Evolutionary conservation across 2,329 filamentous ascomycete species (phyloP), one percentile per base, ranked within the genome.

Genomic region (Incumbomyces delicatus): DNA sequence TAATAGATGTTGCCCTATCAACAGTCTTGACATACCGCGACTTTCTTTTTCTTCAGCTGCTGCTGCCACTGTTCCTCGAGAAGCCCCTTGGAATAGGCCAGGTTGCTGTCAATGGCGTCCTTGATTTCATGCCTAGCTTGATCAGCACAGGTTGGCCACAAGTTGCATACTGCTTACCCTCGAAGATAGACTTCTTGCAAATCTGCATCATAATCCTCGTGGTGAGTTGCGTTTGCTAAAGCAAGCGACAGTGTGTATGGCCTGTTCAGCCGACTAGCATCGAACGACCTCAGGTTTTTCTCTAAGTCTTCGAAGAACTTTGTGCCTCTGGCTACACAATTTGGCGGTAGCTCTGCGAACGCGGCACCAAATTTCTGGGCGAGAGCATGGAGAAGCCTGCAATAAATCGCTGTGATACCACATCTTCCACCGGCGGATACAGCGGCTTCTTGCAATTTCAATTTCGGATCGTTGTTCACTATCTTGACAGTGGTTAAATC

Each of bases 11-110:
- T 17, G 4, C 18, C 14, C 14, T 18, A 6, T 10, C 10, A n/a
- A 27, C 7, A 42, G 2, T 13, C n/a, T 18, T 8, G 16, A 42
- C 40, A 3, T 42, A n/a, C 22, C 8, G 30, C 13, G 8, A 42
- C 29, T 27, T 18, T 27, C 8, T 27, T 27, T 27, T 27, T 27
- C 22, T 42, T 34, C n/a, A 5, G 6, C 12, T 20, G 10, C 30
- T 38, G 16, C 32, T 45, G 17, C 41, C 41, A 37, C 30, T 45
- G 42, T 5, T 45, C 20, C 6, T 16, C 5, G 8, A 45, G 18
- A 4, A 45, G 18, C 27, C 31, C 10, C n/a, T 38, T 45, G 2
- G 34, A 12, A 38, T 38, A 45, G 4, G 7, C 33, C 10, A 45
- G 22, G 6, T 7, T 30, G 13, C 16, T 33, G 10, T 45, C 42